Evolutionary conservation across 140 eudicot species (phyloP), one percentile per base, ranked within the genome.

Genomic region (Oenanthe javanica): DNA sequence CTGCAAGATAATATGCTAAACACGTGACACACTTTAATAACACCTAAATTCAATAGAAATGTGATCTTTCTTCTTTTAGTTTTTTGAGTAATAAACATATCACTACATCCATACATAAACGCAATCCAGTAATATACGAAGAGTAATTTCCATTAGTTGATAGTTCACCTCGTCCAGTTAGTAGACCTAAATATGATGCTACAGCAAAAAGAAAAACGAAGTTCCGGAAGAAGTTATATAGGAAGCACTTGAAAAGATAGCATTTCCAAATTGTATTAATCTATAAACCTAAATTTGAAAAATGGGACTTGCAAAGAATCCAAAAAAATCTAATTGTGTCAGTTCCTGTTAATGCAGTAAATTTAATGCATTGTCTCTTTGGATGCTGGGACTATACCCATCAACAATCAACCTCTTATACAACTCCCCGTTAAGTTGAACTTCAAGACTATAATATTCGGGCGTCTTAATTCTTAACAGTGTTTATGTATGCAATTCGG

Each of bases 1-100:
- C 98, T 92, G 96, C 79, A 76, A 81, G 31, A 77, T n/a, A 61
- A 69, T 66, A 79, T 55, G 80, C 76, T 19, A 82, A 75, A 84
- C 79, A 86, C 78, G 3, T 61, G 54, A 78, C 38, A 38, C 38
- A 25, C 54, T 75, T n/a, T 48, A 23, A 45, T 21, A 48, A 25
- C 23, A 23, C 36, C 42, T 45, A 6, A 45, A 2, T 75, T 14
- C 18, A 74, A 45, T 11, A 19, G 19, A 74, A 21, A 19, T 10
- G 2, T 21, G 9, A 12, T 9, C 1, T 36, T 40, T 46, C 3
- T 49, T 4, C 19, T 7, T 63, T 23, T 47, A 9, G 8, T 9
- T 46, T 13, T 74, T 11, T 4, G n/a, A 10, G 18, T 10, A 9
- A 48, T n/a, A n/a, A n/a, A n/a, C 40, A 16, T 19, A 72, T 19